phyloP scores from a whole-genome alignment of 2,329 filamentous ascomycete genomes.

The Cadophora sp. region DNA sequence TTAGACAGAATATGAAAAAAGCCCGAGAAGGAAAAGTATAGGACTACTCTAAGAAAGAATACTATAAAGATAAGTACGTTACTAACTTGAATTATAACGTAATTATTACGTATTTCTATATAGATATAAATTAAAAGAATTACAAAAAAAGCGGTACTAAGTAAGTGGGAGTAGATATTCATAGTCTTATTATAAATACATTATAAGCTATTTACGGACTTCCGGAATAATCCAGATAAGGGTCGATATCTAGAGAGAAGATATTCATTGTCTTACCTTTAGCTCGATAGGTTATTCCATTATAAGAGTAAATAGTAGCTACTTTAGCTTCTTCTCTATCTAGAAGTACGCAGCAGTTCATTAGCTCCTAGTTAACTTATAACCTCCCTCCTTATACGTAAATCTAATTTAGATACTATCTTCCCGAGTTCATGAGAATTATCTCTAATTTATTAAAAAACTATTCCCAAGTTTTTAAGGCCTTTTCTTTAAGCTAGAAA shows the following conservation, averaged over 20 bases:
- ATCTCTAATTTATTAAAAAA: too few relatives aligned
- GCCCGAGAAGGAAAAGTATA: slow-evolving; percentile 49
- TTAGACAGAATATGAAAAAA: slow-evolving; percentile 47
- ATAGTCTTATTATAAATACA: slow-evolving; percentile 21
- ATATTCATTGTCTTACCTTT: background rate
- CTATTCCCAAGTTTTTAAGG: too few relatives aligned
- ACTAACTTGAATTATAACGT: slow-evolving; percentile 41
- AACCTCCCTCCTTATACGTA: background rate
- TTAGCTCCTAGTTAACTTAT: too few relatives aligned
- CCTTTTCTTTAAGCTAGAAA: too few relatives aligned
- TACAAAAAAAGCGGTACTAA: slow-evolving; percentile 49
- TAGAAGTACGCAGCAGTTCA: background rate
- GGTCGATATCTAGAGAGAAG: background rate
- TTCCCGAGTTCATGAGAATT: too few relatives aligned
- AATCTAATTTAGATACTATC: too few relatives aligned
- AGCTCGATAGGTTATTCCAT: background rate
- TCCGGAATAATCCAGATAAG: background rate
- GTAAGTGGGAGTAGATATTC: slow-evolving; percentile 51
- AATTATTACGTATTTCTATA: slow-evolving; percentile 40
- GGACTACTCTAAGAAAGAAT: slow-evolving; percentile 47
- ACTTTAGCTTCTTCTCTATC: slow-evolving; percentile 35
- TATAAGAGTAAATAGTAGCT: slow-evolving; percentile 25
- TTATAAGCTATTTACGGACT: background rate
- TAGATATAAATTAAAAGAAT: slow-evolving; percentile 42
- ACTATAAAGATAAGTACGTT: slow-evolving; percentile 49